Conservation (phyloP, 2,329 filamentous ascomycete genomes). For the Fusarium sororula region DNA sequence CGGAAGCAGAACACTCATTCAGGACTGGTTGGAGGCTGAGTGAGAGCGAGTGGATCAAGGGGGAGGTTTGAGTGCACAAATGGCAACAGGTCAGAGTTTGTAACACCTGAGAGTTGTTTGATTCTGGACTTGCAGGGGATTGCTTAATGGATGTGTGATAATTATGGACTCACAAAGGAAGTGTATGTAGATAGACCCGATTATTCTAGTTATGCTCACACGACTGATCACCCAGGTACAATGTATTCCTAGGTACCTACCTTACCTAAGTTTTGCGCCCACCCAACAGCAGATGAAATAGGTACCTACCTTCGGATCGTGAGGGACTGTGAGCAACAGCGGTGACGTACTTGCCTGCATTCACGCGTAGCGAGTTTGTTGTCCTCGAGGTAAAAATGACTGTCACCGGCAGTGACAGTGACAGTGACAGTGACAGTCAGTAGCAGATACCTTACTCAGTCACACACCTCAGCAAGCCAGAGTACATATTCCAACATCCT, state of each 20-base stretch:
- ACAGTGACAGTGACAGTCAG: background rate
- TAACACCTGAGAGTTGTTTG: too few relatives aligned
- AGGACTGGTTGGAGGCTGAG: conserved; percentile 21
- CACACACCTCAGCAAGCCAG: background rate
- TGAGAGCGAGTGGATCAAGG: conserved; percentile 31
- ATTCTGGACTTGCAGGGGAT: background rate
- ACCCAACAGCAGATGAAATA: background rate
- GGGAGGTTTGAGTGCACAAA: background rate
- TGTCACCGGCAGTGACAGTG: background rate
- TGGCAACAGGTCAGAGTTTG: background rate
- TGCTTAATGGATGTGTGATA: background rate
- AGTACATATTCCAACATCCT: background rate
- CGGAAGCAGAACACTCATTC: conserved; percentile 12
- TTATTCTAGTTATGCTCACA: background rate
- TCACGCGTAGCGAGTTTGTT: background rate
- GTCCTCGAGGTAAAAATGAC: background rate
- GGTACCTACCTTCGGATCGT: background rate
- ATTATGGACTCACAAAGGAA: background rate
- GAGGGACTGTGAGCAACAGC: background rate
- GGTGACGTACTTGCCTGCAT: background rate
- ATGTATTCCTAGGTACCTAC: too few relatives aligned
- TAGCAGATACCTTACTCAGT: background rate
- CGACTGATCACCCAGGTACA: background rate
- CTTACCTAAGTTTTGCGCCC: background rate
- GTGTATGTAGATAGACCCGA: background rate